Percentiles rank a stretch among this genome's conserved stretches.
phyloP scores from a whole-genome alignment of 345 rosid species.

The Nephelium lappaceum region DNA sequence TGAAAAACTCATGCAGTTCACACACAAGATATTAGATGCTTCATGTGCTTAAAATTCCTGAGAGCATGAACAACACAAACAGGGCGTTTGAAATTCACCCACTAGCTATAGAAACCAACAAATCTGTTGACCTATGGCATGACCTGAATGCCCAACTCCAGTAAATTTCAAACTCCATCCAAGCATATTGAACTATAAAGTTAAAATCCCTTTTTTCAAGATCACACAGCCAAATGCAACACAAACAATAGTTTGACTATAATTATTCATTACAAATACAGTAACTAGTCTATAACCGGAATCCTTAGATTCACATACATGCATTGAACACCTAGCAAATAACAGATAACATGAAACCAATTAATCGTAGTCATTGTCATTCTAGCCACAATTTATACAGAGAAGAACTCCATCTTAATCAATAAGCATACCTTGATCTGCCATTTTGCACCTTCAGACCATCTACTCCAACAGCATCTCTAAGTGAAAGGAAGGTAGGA shows the following conservation, averaged over 20 bases:
- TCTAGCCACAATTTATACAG: background rate
- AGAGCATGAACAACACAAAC: too few species aligned
- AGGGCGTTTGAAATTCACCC: too few species aligned
- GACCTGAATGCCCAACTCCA: too few species aligned
- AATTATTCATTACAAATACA: too few species aligned
- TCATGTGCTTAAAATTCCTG: too few species aligned
- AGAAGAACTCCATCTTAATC: background rate
- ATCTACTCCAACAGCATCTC: slow-evolving; percentile 7
- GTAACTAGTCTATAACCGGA: background rate
- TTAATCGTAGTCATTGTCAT: background rate
- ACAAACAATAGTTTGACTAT: background rate
- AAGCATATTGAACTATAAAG: background rate
- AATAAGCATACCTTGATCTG: slow-evolving; percentile 9
- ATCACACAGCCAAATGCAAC: background rate
- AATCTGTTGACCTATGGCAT: too few species aligned
- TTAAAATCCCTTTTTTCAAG: background rate
- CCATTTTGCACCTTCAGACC: background rate
- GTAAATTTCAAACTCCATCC: background rate
- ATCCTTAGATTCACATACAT: background rate
- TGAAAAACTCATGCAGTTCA: too few species aligned
- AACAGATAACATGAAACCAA: background rate
- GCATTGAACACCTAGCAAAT: too few species aligned
- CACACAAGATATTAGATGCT: too few species aligned
- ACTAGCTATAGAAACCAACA: too few species aligned
- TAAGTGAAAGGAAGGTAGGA: slow-evolving; percentile 18